Conservation (phyloP, 1,284 basidiomycete genomes). For the Ganoderma lingzhi region DNA sequence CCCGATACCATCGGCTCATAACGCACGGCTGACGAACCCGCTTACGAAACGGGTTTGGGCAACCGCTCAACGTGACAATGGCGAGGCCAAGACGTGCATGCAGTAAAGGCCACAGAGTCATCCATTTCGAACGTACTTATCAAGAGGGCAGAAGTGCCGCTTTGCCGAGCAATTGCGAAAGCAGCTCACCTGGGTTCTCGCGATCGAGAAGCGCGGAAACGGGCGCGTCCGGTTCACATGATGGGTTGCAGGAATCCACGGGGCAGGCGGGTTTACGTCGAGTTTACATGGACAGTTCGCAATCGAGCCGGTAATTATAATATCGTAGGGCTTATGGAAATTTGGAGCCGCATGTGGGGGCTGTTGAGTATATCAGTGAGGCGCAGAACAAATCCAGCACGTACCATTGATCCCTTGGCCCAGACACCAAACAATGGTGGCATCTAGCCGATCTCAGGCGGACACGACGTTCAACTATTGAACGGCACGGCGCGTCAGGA, state of each 20-base stretch:
- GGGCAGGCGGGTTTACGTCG: background rate
- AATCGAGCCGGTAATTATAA: background rate
- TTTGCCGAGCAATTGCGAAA: conserved; percentile 1
- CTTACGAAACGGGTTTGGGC: background rate
- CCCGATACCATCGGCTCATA: background rate
- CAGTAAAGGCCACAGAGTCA: background rate
- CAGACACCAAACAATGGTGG: background rate
- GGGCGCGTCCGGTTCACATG: conserved; percentile 6
- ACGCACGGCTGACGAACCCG: background rate
- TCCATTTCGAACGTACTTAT: background rate
- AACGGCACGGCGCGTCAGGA: background rate
- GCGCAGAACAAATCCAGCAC: background rate
- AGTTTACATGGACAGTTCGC: background rate
- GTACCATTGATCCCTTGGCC: background rate
- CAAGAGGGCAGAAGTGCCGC: background rate
- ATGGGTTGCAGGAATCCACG: background rate
- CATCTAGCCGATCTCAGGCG: background rate
- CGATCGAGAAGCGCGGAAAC: background rate
- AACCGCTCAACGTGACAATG: background rate
- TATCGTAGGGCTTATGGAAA: background rate
- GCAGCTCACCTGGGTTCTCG: background rate
- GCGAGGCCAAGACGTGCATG: background rate
- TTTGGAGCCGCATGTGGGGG: background rate
- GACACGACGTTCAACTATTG: background rate
- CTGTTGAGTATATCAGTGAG: background rate